A percentile compares a stretch with the other conserved stretches of the same genome.
Conservation (phyloP, 1,284 basidiomycete genomes). For the Ceratobasidium sp. region DNA sequence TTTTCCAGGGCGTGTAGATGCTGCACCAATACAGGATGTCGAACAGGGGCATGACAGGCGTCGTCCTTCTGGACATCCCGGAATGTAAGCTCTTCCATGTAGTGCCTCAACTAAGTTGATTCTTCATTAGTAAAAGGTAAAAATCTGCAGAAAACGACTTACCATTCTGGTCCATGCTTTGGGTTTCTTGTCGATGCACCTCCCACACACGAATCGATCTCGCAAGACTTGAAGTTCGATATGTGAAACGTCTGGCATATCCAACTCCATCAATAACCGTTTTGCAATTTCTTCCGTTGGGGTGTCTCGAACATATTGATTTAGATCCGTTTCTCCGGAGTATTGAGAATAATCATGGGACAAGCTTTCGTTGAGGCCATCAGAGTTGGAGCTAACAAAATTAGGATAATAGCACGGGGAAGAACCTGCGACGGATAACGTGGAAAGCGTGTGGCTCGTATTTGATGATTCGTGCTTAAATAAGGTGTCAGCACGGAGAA, state of each 20-base stretch:
- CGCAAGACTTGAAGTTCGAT: neutral
- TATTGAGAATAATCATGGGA: too few species aligned
- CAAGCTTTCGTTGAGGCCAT: too few species aligned
- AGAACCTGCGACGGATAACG: too few species aligned
- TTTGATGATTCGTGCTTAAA: too few species aligned
- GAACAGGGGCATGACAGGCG: too few species aligned
- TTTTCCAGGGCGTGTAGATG: neutral
- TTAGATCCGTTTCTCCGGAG: neutral
- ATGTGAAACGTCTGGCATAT: neutral
- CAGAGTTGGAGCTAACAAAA: too few species aligned
- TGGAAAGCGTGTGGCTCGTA: too few species aligned
- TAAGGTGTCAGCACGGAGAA: slow-evolving; percentile 34
- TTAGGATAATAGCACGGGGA: neutral
- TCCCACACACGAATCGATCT: neutral
- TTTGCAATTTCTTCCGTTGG: neutral
- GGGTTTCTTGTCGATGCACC: neutral
- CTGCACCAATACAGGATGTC: neutral
- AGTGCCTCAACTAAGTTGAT: neutral
- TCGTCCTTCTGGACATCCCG: neutral
- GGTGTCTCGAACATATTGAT: neutral
- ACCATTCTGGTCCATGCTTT: neutral
- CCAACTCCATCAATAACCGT: neutral
- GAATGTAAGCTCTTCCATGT: neutral
- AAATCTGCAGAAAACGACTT: neutral
- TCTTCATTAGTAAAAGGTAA: neutral